Evolutionary conservation across 176 grass and related monocot species (phyloP).

Genomic region (Rhipidocladum racemiflorum): DNA sequence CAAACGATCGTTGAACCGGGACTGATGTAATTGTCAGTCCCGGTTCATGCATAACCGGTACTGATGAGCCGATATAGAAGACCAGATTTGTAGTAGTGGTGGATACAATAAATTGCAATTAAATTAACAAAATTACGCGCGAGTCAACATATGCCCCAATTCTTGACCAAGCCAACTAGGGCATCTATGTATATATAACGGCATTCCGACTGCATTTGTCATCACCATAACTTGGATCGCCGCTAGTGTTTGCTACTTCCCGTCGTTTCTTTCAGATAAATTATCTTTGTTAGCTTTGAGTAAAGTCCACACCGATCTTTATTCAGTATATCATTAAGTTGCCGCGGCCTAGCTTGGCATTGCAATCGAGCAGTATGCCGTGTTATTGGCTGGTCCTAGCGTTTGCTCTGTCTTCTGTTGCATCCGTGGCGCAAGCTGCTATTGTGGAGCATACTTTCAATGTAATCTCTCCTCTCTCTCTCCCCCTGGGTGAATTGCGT

Average conservation of each 20-base stretch:
- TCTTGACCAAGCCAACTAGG: background rate
- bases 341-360: background rate
- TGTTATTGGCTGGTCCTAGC: constrained; percentile 17
- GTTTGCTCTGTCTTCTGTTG: constrained; percentile 24
- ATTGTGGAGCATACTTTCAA: constrained; percentile 61
- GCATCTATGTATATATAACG: background rate
- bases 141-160: background rate
- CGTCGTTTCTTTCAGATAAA: background rate
- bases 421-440: constrained; percentile 33
- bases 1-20: too few species aligned
- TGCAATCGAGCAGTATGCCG: constrained; percentile 14
- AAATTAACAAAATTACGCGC: too few species aligned
- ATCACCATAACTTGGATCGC: background rate
- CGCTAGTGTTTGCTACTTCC: background rate
- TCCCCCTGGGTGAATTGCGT: background rate
- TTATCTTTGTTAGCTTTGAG: background rate
- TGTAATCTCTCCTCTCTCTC: constrained; percentile 28
- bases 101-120: too few species aligned
- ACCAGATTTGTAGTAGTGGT: too few species aligned
- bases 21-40: too few species aligned
- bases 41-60: too few species aligned
- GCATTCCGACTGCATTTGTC: background rate
- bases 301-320: background rate
- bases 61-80: too few species aligned
- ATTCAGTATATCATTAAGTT: background rate